phyloP scores from a whole-genome alignment of 2,329 filamentous ascomycete species.

The Pestalotiopsis sp. region DNA sequence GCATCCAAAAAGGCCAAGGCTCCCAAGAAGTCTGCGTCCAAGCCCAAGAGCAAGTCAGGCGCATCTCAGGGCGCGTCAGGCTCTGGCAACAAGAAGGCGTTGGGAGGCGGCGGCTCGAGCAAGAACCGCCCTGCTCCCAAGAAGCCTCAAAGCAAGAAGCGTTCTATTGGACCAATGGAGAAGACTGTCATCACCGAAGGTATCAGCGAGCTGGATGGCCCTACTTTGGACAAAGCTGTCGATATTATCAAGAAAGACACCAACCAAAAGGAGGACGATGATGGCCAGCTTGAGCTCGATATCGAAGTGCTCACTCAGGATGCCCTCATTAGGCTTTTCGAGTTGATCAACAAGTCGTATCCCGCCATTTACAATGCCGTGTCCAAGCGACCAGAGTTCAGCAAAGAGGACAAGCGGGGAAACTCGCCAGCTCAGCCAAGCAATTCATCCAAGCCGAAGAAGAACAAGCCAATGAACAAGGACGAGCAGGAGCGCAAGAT shows the following conservation, averaged over 20 bases:
- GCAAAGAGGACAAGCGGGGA: constrained; percentile 23
- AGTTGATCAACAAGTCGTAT: constrained; percentile 42
- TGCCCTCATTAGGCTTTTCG: constrained; percentile 54
- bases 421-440: constrained; percentile 29
- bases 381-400: constrained; percentile 34
- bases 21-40: constrained; percentile 76
- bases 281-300: constrained; percentile 62
- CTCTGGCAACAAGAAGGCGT: constrained; percentile 43
- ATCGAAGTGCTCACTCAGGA: constrained; percentile 60
- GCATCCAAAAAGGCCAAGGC: constrained; percentile 69
- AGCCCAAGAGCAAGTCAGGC: constrained; percentile 56
- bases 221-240: constrained; percentile 79
- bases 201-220: constrained; percentile 78
- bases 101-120: constrained; percentile 33
- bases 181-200: constrained; percentile 90
- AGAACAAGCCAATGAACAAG: constrained; percentile 80
- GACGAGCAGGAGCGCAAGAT: constrained; percentile 71
- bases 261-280: constrained; percentile 65
- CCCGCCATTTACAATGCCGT: constrained; percentile 36
- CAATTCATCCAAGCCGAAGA: constrained; percentile 60
- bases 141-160: constrained; percentile 52
- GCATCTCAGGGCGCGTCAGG: constrained; percentile 31
- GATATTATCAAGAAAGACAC: constrained; percentile 89
- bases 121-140: constrained; percentile 36
- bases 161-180: constrained; percentile 74